Base-by-base conservation (phyloP, 2,329 filamentous ascomycete species). In the Exophiala calicioides region DNA sequence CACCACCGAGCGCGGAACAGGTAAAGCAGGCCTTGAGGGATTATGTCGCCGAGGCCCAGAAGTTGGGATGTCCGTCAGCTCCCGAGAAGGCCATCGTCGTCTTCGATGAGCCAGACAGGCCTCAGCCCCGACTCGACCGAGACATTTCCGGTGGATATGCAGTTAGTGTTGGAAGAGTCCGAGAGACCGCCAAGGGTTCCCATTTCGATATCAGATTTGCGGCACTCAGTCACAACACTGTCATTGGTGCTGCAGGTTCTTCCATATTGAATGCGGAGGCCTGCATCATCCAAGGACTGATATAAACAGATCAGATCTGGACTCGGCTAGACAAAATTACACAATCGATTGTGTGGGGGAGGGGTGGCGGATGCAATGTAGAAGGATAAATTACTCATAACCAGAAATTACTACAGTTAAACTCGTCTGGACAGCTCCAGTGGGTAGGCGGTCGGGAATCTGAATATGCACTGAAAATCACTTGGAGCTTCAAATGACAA, bases 201-300 rank as follows among this genome's bases (percentile, higher is more conserved):
- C 85, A 95, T 57, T 96, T 96, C 62, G 93, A 97, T 65, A 80
- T 97, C 65, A 90, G 94, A 68, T 97, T 97, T 68, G 90, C 93
- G 53, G 89, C 90, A 18, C 74, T 97, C 59, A 95, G 88, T 64
- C 93, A 97, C 63, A 88, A 88, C 63, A 87, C 91, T 52, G 86
- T 98, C 45, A 91, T 98, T 65, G 91, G 91, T 57, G 93, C 93
- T 23, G 90, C 91, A n/a, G 93, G 93, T 8, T 94, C 24, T 2
- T 95, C 88, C 23, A 95, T 97, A 69, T 70, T 97, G 60, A 97
- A 97, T 62, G 90, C 90, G 20, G 91, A 96, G 68, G 89, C 90
- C 20, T 89, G 90, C 18, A 84, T 95, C 8, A 79, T 96, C 57
- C 94, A 95, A 75, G 91, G 90, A 4, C 88, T 85, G 62, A 77